Conservation (phyloP, 106 monocot species). For the Vanilla planifolia region DNA sequence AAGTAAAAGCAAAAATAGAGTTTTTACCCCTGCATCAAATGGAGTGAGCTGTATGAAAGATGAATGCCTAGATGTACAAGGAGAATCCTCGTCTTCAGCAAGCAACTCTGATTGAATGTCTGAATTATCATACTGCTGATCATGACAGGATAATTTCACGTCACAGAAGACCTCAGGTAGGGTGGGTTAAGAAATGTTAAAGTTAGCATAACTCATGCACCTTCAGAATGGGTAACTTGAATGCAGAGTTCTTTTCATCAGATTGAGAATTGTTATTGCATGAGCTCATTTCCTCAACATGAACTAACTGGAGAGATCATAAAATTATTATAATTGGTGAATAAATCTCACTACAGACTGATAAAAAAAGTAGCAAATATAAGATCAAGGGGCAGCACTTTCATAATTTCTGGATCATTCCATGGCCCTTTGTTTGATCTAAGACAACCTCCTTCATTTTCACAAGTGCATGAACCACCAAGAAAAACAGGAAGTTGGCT, state of each 20-base stretch:
- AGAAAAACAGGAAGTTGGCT: constrained; percentile 88
- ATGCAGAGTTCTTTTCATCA: neutral
- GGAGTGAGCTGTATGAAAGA: constrained; percentile 8
- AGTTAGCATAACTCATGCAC: too few relatives aligned
- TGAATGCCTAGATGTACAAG: constrained; percentile 10
- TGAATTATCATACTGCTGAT: constrained; percentile 4
- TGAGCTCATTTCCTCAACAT: constrained; percentile 4
- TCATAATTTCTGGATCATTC: constrained; percentile 68
- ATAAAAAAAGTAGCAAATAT: neutral
- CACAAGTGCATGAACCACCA: constrained; percentile 72
- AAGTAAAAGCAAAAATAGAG: neutral
- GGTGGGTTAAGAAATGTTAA: too few relatives aligned
- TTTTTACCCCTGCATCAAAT: constrained; percentile 19
- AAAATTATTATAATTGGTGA: too few relatives aligned
- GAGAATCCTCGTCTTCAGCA: constrained; percentile 23
- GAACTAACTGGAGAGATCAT: constrained; percentile 14
- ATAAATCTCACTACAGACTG: too few relatives aligned
- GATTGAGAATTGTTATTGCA: neutral
- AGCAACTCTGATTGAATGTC: constrained; percentile 25
- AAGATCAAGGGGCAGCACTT: constrained; percentile 26
- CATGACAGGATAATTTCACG: constrained; percentile 1
- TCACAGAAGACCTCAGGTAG: constrained; percentile 1
- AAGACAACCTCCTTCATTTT: constrained; percentile 65
- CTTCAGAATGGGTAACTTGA: constrained; percentile 3
- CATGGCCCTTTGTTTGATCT: constrained; percentile 80